Base-by-base conservation (phyloP, 1,139 yeast species). In the Kodamaea derodonti region DNA sequence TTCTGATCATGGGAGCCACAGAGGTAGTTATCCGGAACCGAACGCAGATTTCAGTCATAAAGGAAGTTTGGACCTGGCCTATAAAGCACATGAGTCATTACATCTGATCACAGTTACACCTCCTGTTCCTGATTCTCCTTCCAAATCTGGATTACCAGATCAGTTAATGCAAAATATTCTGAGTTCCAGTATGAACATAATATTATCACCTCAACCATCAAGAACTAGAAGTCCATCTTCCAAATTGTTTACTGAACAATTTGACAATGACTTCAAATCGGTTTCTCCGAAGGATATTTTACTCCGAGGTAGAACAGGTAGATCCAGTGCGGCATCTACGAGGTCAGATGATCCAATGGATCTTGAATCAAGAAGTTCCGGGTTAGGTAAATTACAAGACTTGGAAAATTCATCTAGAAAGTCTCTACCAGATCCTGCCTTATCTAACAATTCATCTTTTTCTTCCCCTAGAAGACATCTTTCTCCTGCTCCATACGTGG, bases 381-480 rank as follows among this genome's bases (percentile, higher is more conserved):
- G 55, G 26, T 40, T 51, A 1, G 65, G 55, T 10, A 42, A 60
- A 2, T 38, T 67, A 23, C 52, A 62, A 29, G 69, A 57, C 24
- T 42, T 61, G 12, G 62, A 60, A 16, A 35, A 33, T 20, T 32
- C 28, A 17, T 32, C 40, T 3, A 42, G 39, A 25, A 41, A 40
- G 24, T 16, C 32, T 25, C 17, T 42, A 49, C 5, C 47, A 49
- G 28, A 49, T 39, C 17, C 28, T 12, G 12, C 28, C 47, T 35
- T 46, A 16, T 56, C 59, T 14, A 57, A 58, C 40, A 61, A 57
- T 39, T 58, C 69, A 10, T 58, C 66, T 7, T 58, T 61, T 18
- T 60, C 69, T 10, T 71, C 81, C 2, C 82, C 83, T 2, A 61
- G 77, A 38, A 59, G 83, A 37, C 78, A 69, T 38, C 50, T 71